Base-by-base conservation (phyloP, 768 basidiomycete genomes). In the Lentinula raphanica region DNA sequence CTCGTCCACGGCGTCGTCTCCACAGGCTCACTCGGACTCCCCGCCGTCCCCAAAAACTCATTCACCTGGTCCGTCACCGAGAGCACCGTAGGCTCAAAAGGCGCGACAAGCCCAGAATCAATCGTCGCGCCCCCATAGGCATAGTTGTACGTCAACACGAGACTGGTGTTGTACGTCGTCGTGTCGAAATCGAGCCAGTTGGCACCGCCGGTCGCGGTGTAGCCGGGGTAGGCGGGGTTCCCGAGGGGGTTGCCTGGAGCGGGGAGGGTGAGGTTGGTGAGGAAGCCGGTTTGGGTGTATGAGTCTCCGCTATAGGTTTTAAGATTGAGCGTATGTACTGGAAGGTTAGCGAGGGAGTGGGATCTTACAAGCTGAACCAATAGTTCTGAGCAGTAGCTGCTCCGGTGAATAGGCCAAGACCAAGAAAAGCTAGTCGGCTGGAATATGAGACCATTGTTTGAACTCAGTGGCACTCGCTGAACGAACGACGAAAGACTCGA, bases 81-180 rank as follows among this genome's bases (percentile, higher is more conserved):
- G 48, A 81, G 68, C 13, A 85, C 81, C 0, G 76, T 79, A 0
- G 83, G 73, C 36, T 64, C 59, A 62, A 77, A 84, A 4, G 85
- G 84, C 3, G 73, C 61, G 35, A 88, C 85, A 32, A 88, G 76
- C 29, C 63, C 74, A 5, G 79, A 71, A 62, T 87, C 77, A 59
- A 87, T 86, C 28, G 85, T 86, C 23, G 85, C 87, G 8, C 79
- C 87, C 23, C 86, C 83, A 56, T 79, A 84, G 0, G 87, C 87
- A 59, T 82, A 82, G 70, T 88, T 83, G 68, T 84, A 88, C 0
- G 82, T 84, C 63, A 83, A 72, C 40, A 84, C 55, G 11, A 76
- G 65, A 6, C 83, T 80, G 39, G 71, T 76, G 72, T 86, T 87
- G 72, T 78, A 77, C 21, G 73, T 68, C 1, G 75, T 72, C 0